phyloP scores from a whole-genome alignment of 768 basidiomycete species.

The Lentinula sp. region DNA sequence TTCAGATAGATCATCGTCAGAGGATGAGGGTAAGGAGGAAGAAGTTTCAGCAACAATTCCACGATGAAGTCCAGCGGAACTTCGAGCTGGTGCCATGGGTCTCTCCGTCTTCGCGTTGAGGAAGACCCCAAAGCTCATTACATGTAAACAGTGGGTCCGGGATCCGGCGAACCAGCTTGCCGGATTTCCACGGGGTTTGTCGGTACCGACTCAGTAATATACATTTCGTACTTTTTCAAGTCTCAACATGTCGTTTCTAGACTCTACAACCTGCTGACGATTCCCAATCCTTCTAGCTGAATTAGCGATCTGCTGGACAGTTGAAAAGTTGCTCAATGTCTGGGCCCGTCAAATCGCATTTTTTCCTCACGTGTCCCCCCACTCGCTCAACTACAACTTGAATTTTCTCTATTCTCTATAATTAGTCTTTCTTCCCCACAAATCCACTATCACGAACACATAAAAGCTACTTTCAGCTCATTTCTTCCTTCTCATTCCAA shows the following conservation, averaged over 20 bases:
- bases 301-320: not conserved
- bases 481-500: not conserved
- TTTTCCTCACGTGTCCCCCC: not conserved
- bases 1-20: conserved; percentile 16
- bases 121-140: not conserved
- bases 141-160: not conserved
- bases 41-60: conserved; percentile 21
- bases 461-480: not conserved
- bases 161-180: not conserved
- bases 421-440: not conserved
- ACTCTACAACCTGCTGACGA: not conserved
- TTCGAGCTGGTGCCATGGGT: conserved; percentile 82
- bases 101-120: conserved; percentile 15
- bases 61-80: conserved; percentile 41
- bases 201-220: not conserved
- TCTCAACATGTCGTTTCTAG: not conserved
- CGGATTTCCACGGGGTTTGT: not conserved
- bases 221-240: not conserved
- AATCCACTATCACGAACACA: not conserved
- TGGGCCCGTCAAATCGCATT: not conserved
- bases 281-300: not conserved
- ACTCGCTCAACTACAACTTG: too few relatives aligned
- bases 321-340: not conserved
- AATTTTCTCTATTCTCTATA: not conserved
- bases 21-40: conserved; percentile 26